Conservation (phyloP, 2,329 filamentous ascomycete species). For the Trichoderma citrinoviride region DNA sequence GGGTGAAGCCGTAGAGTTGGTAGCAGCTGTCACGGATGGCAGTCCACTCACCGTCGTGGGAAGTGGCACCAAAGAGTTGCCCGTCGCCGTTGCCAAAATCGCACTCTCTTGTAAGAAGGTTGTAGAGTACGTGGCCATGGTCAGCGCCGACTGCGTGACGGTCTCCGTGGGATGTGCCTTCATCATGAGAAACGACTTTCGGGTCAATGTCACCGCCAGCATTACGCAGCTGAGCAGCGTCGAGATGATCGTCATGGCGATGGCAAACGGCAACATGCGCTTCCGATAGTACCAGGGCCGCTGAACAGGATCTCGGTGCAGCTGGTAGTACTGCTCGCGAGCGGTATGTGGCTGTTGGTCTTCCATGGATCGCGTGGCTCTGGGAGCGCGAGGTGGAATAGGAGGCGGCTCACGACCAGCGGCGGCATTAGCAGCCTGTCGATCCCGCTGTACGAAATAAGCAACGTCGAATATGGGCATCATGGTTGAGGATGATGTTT, state of each 20-base stretch:
- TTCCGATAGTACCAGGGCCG: slow-evolving; percentile 13
- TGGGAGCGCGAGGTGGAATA: background rate
- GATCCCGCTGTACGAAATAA: background rate
- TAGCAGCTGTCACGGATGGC: background rate
- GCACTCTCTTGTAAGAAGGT: background rate
- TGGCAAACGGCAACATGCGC: slow-evolving; percentile 11
- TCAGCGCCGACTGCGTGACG: background rate
- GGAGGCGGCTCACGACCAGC: background rate
- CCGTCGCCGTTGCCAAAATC: background rate
- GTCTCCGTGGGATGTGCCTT: background rate
- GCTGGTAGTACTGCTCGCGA: slow-evolving; percentile 3
- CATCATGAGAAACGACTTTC: slow-evolving; percentile 5
- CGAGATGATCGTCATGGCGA: background rate
- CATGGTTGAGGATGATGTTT: background rate
- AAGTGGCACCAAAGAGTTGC: background rate
- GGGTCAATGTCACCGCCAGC: slow-evolving; percentile 1
- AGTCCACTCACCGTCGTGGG: background rate
- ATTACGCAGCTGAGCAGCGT: background rate
- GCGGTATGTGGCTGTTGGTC: background rate
- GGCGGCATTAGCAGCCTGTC: background rate
- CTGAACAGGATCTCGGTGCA: background rate
- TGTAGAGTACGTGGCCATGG: background rate
- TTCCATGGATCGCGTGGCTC: background rate
- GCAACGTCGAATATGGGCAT: slow-evolving; percentile 8
- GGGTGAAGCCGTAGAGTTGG: background rate